Evolutionary conservation across 2,329 filamentous ascomycete genomes (phyloP).

Genomic region (Beauveria brongniartii): DNA sequence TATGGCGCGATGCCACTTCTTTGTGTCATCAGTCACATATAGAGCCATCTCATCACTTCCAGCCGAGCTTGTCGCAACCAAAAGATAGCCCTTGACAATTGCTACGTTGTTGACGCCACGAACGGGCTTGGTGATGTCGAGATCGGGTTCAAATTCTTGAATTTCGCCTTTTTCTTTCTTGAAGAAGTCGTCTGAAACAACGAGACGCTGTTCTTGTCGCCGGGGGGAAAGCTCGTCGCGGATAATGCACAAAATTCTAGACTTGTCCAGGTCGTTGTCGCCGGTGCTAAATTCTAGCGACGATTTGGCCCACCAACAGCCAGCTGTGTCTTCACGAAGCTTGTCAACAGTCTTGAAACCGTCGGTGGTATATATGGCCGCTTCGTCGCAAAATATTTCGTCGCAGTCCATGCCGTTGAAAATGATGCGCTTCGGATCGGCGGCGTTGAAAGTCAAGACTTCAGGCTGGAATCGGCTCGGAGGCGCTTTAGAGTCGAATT

Average conservation of each 20-base stretch:
- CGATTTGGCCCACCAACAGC: slow-evolving; percentile 83
- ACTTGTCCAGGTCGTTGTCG: slow-evolving; percentile 53
- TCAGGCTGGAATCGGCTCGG: slow-evolving; percentile 45
- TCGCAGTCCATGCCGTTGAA: slow-evolving; percentile 69
- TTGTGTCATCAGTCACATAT: slow-evolving; percentile 77
- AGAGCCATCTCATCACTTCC: slow-evolving; percentile 86
- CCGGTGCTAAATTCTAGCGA: slow-evolving; percentile 66
- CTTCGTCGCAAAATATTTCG: slow-evolving; percentile 54
- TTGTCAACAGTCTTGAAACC: slow-evolving; percentile 66
- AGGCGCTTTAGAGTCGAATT: slow-evolving; percentile 56
- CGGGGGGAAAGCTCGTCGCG: slow-evolving; percentile 62
- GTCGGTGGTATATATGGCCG: slow-evolving; percentile 69
- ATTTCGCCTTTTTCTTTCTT: slow-evolving; percentile 37
- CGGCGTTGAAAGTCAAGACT: slow-evolving; percentile 70
- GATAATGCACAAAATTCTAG: slow-evolving; percentile 74
- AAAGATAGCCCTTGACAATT: slow-evolving; percentile 75
- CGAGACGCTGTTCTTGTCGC: slow-evolving; percentile 66
- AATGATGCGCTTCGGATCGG: slow-evolving; percentile 75
- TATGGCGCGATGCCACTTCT: slow-evolving; percentile 83
- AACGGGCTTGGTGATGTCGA: slow-evolving; percentile 67
- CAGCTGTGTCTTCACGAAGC: slow-evolving; percentile 60
- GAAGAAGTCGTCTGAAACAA: slow-evolving; percentile 82
- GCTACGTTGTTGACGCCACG: slow-evolving; percentile 76
- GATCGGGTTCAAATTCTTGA: slow-evolving; percentile 64
- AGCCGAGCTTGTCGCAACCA: slow-evolving; percentile 72